A percentile compares a stretch with the other conserved stretches of the same genome.
phyloP scores from a whole-genome alignment of 768 basidiomycete genomes.

The Russula olivacea region DNA sequence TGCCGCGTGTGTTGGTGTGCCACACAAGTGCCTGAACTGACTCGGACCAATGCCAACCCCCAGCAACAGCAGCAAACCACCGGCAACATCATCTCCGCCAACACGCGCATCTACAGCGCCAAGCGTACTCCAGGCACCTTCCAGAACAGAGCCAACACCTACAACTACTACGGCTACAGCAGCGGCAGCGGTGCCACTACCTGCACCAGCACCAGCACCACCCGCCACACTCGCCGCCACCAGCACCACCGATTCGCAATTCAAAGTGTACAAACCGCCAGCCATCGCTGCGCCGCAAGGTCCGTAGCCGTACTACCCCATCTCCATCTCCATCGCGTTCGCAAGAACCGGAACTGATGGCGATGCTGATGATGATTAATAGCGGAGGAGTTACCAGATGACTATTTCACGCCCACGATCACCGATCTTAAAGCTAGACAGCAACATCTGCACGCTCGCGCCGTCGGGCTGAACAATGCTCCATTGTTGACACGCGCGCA shows the following conservation, averaged over 20 bases:
- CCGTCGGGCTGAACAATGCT: slow-evolving; percentile 57
- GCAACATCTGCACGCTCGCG: slow-evolving; percentile 52
- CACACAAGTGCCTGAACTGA: neutral
- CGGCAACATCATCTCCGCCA: neutral
- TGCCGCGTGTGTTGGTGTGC: neutral
- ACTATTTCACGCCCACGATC: slow-evolving; percentile 65
- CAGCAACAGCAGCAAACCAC: neutral
- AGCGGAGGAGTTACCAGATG: slow-evolving; percentile 50
- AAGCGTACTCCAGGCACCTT: neutral
- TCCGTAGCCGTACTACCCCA: neutral
- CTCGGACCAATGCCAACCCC: slow-evolving; percentile 5
- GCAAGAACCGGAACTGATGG: neutral
- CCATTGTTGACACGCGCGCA: slow-evolving; percentile 61
- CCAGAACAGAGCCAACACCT: neutral
- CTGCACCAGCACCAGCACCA: too few relatives aligned
- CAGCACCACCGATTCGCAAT: neutral
- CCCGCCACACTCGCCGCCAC: too few relatives aligned
- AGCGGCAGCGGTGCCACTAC: neutral
- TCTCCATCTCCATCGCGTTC: neutral
- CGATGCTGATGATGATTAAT: neutral
- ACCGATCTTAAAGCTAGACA: slow-evolving; percentile 69
- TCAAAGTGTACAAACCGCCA: slow-evolving; percentile 23
- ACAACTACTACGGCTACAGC: too few relatives aligned
- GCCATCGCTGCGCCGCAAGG: neutral
- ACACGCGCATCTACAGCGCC: neutral